Evolutionary conservation across 495 filamentous ascomycete genomes (phyloP), one percentile per base, ranked within the genome.

Genomic region (Aspergillus asperescens): DNA sequence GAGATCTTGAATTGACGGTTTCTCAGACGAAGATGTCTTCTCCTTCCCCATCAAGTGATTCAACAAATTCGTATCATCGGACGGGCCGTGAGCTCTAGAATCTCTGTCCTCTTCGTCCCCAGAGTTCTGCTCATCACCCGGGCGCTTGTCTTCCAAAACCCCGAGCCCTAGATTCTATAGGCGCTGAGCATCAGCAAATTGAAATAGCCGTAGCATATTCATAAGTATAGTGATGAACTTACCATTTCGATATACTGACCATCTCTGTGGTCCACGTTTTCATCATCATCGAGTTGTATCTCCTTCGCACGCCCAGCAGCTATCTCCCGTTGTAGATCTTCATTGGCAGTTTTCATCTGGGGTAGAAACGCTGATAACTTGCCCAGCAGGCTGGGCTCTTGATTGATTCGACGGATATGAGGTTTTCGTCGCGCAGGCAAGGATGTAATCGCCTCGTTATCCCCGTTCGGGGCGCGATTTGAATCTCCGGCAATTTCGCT

Each of bases 201-300:
- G 6, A 5, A 50, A 4, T 18, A 38, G 15, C 35, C 16, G 8
- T 38, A 19, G n/a, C n/a, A n/a, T n/a, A n/a, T n/a, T n/a, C n/a
- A n/a, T n/a, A 42, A 22, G 54, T 48, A 39, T 16, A 15, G 54
- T 34, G 18, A 7, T 7, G 20, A 22, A 52, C 67, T 29, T 65
- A 73, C 73, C 77, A 81, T 81, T 50, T 80, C 77, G 53, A 81
- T 78, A 58, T 78, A 77, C 38, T 66, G 64, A 34, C 63, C 66
- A 15, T 66, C 63, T 44, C 59, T 45, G 1, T 59, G 48, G 6
- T 52, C 64, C 1, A 57, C 59, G 9, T 54, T 65, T 18, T 68
- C 65, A 19, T 68, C 64, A 25, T 69, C 59, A 49, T 77, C 74
- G 54, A 78, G 52, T 20, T 57, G 34, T 31, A 71, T 24, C 42